Evolutionary conservation across 2,329 filamentous ascomycete species (phyloP).

Genomic region (Sporothrix luriei): DNA sequence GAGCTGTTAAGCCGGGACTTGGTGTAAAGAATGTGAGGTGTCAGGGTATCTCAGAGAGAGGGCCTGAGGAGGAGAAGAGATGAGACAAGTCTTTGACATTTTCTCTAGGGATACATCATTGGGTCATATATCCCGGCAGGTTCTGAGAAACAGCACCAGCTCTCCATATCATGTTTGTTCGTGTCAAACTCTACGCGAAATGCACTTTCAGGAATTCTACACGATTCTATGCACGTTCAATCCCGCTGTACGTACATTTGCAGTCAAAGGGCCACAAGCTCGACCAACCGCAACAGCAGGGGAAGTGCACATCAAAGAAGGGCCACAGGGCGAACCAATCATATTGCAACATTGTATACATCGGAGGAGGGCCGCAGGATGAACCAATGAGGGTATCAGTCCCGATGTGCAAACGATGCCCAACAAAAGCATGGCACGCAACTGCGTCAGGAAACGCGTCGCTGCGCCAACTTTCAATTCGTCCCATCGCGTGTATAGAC

Average conservation of each 20-base stretch:
- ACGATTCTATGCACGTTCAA: not conserved
- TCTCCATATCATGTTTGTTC: not conserved
- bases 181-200: not conserved
- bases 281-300: not conserved
- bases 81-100: not conserved
- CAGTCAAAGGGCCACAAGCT: not conserved
- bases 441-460: too few relatives aligned
- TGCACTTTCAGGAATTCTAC: not conserved
- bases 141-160: not conserved
- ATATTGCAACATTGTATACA: not conserved
- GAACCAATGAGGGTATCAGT: not conserved
- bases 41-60: not conserved
- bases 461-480: too few relatives aligned
- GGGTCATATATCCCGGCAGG: not conserved
- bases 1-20: not conserved
- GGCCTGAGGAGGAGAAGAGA: not conserved
- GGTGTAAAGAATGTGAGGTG: not conserved
- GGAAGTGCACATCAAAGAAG: not conserved
- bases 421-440: not conserved
- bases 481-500: too few relatives aligned
- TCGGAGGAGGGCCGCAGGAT: not conserved
- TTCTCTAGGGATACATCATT: not conserved
- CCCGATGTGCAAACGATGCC: not conserved
- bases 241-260: not conserved
- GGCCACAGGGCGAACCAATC: not conserved